A percentile compares a stretch with the other conserved stretches of the same genome.
These are phyloP conservation scores for Boeremia lycopersici DNA, from an alignment of 2,329 filamentous ascomycete genomes.

Conservation along the genomic window DNA sequence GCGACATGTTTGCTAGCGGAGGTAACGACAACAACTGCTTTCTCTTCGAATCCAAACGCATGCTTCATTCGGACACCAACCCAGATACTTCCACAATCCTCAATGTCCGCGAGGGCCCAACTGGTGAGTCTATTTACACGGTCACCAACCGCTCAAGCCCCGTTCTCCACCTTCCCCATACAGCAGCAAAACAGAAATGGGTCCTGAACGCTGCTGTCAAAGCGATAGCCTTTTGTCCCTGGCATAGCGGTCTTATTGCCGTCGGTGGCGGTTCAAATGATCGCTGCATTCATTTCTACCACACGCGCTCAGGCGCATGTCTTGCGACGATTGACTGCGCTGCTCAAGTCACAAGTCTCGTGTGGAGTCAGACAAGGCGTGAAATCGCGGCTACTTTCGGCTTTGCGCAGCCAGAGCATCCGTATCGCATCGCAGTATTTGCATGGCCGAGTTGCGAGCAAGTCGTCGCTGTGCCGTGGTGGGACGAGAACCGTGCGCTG, in stretches of 20 bases:
- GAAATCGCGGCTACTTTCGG: constrained; percentile 95
- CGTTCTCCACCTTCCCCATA: constrained; percentile 56
- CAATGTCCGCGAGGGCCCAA: constrained; percentile 33
- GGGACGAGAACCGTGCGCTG: constrained; percentile 76
- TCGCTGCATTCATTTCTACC: constrained; percentile 94
- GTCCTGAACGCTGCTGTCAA: constrained; percentile 88
- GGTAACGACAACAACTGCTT: constrained; percentile 92
- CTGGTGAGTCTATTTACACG: constrained; percentile 42
- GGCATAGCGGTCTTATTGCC: constrained; percentile 84
- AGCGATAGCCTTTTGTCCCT: constrained; percentile 95
- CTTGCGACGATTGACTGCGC: constrained; percentile 91
- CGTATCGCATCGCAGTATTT: constrained; percentile 88
- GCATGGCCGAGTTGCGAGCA: constrained; percentile 91
- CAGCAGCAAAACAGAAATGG: constrained; percentile 73
- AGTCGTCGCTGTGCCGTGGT: constrained; percentile 84
- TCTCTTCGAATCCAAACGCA: constrained; percentile 72
- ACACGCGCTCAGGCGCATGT: constrained; percentile 79
- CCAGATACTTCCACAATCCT: constrained; percentile 21
- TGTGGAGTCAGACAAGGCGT: constrained; percentile 83
- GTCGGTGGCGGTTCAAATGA: constrained; percentile 94
- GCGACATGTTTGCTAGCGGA: constrained; percentile 79
- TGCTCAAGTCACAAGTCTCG: constrained; percentile 89
- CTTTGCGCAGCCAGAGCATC: constrained; percentile 88
- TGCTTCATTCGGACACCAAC: constrained; percentile 50
- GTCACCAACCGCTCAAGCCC: constrained; percentile 40